Evolutionary conservation across 75 land plant species (phyloP).

Genomic region (Selaginella moellendorffii): DNA sequence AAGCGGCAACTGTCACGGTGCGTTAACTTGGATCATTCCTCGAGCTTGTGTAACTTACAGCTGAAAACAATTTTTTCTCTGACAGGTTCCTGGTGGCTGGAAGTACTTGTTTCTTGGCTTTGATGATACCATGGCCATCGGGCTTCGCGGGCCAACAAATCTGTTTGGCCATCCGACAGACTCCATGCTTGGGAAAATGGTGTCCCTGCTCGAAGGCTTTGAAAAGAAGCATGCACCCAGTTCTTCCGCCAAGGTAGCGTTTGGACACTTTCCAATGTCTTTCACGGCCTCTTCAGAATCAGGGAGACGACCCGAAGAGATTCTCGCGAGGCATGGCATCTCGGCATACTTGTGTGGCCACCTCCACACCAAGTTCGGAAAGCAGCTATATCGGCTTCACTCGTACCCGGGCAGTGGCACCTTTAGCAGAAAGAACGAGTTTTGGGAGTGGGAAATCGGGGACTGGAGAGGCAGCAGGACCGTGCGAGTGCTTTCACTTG

Average conservation of each 20-base stretch:
- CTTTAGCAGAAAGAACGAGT: constrained; percentile 22
- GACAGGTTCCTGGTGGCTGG: constrained; percentile 21
- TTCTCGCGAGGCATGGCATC: constrained; percentile 54
- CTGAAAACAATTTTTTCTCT: neutral
- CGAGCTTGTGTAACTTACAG: neutral
- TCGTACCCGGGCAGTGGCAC: constrained; percentile 18
- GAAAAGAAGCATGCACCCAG: constrained; percentile 33
- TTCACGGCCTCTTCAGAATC: constrained; percentile 58
- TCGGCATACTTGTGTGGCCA: constrained; percentile 87
- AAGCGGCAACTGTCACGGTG: constrained; percentile 78
- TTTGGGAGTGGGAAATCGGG: constrained; percentile 99
- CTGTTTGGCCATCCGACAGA: constrained; percentile 97
- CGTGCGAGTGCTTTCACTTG: constrained; percentile 75
- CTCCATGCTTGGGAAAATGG: constrained; percentile 35
- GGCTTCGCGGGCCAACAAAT: constrained; percentile 85
- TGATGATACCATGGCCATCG: constrained; percentile 58
- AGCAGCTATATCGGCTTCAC: constrained; percentile 70
- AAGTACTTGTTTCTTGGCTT: constrained; percentile 81
- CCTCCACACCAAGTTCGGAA: constrained; percentile 73
- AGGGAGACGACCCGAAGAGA: constrained; percentile 46
- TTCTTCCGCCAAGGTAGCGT: constrained; percentile 56
- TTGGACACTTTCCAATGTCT: constrained; percentile 93
- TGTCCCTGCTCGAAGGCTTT: constrained; percentile 48
- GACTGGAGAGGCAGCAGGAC: constrained; percentile 79
- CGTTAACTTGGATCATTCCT: neutral